Conservation (phyloP, 2,329 filamentous ascomycete species). For the Pseudogymnoascus verrucosus region DNA sequence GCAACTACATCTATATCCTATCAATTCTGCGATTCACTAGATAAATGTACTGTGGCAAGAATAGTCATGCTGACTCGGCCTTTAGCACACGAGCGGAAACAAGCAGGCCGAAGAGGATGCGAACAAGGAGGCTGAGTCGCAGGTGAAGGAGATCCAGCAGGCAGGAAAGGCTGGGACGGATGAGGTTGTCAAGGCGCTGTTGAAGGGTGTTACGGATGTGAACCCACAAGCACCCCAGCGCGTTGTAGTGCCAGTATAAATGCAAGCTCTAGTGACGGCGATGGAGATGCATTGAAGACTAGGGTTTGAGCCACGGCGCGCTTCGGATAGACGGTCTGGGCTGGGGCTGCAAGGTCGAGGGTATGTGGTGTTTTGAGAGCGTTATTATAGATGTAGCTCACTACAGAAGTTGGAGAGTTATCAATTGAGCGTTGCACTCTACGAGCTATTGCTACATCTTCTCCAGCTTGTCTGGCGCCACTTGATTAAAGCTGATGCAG, state of each 20-base stretch:
- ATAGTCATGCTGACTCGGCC: neutral
- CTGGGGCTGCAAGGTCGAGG: neutral
- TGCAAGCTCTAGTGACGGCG: conserved; percentile 11
- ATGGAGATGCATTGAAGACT: neutral
- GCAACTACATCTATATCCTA: neutral
- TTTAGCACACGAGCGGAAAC: conserved; percentile 86
- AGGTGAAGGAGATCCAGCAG: conserved; percentile 74
- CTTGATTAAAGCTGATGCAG: neutral
- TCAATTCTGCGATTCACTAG: neutral
- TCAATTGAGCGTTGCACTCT: neutral
- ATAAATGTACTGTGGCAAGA: neutral
- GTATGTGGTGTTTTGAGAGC: neutral
- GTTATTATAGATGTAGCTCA: neutral
- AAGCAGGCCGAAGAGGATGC: conserved; percentile 72
- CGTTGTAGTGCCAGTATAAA: conserved; percentile 27
- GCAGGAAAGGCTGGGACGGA: conserved; percentile 72
- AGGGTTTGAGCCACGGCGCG: conserved; percentile 19
- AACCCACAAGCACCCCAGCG: conserved; percentile 57
- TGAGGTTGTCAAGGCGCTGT: conserved; percentile 73
- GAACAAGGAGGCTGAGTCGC: conserved; percentile 68
- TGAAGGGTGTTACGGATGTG: conserved; percentile 78
- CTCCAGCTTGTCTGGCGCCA: neutral
- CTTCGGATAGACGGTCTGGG: neutral
- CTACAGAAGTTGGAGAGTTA: neutral
- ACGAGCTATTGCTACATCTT: neutral